phyloP scores from a whole-genome alignment of 2,329 filamentous ascomycete genomes.

The Trichophyton simii region DNA sequence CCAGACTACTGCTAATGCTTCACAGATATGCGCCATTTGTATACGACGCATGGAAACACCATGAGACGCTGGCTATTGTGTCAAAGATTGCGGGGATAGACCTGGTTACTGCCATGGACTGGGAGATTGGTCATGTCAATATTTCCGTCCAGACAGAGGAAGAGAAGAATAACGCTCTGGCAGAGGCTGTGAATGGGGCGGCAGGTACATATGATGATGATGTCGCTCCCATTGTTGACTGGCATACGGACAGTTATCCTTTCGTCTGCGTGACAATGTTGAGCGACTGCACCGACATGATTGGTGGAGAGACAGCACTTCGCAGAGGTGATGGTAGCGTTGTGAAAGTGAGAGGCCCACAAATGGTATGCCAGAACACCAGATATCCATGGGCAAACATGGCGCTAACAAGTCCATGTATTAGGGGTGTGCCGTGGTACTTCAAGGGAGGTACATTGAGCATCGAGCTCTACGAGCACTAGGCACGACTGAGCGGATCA shows the following conservation, averaged over 20 bases:
- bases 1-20: slow-evolving; percentile 4
- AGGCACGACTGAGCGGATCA: slow-evolving; percentile 50
- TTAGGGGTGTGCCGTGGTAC: slow-evolving; percentile 50
- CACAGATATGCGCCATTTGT: slow-evolving; percentile 50
- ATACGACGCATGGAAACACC: slow-evolving; percentile 49
- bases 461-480: slow-evolving; percentile 50
- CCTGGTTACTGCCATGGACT: slow-evolving; percentile 42
- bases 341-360: slow-evolving; percentile 47
- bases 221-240: slow-evolving; percentile 45
- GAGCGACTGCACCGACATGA: slow-evolving; percentile 49
- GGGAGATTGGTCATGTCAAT: slow-evolving; percentile 46
- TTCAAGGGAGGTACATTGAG: slow-evolving; percentile 55
- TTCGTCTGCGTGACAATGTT: slow-evolving; percentile 61
- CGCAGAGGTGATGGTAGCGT: slow-evolving; percentile 42
- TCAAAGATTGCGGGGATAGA: slow-evolving; percentile 45
- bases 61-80: slow-evolving; percentile 37
- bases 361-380: slow-evolving; percentile 38
- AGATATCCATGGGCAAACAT: slow-evolving; percentile 1
- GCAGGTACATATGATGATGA: slow-evolving; percentile 37
- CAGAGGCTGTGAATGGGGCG: slow-evolving; percentile 28
- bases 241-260: slow-evolving; percentile 54
- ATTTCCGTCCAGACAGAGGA: slow-evolving; percentile 40
- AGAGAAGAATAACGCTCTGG: slow-evolving; percentile 34
- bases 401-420: neutral
- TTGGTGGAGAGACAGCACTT: slow-evolving; percentile 54